A percentile compares a stretch with the other conserved stretches of the same genome.
phyloP scores from a whole-genome alignment of 225 moss, liverwort and hornwort genomes.

The Lunularia cruciata region DNA sequence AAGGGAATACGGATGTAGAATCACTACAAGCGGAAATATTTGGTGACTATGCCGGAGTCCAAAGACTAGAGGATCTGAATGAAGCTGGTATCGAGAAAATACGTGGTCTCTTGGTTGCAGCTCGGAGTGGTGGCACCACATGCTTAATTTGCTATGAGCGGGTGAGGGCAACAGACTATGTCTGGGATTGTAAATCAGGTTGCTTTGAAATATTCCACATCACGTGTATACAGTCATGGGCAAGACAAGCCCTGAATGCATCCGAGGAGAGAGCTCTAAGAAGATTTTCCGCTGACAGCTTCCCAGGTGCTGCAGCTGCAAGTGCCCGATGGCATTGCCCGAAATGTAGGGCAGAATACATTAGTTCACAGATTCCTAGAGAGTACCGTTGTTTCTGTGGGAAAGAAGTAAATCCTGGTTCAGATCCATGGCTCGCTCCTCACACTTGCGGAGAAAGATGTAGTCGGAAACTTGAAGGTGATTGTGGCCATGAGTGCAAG shows the following conservation, averaged over 20 bases:
- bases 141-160: slow-evolving; percentile 88
- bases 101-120: slow-evolving; percentile 67
- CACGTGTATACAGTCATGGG: slow-evolving; percentile 88
- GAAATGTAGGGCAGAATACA: slow-evolving; percentile 64
- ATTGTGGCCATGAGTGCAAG: slow-evolving; percentile 80
- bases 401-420: slow-evolving; percentile 64
- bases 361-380: slow-evolving; percentile 60
- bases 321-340: slow-evolving; percentile 44
- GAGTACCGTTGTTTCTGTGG: slow-evolving; percentile 86
- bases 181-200: slow-evolving; percentile 90
- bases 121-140: slow-evolving; percentile 68
- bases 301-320: slow-evolving; percentile 68
- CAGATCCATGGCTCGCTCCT: slow-evolving; percentile 91
- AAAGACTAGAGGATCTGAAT: slow-evolving; percentile 15
- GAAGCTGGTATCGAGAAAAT: slow-evolving; percentile 70
- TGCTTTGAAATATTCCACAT: slow-evolving; percentile 88
- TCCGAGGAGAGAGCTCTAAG: slow-evolving; percentile 56
- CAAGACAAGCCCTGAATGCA: slow-evolving; percentile 68
- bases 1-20: slow-evolving; percentile 28
- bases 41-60: slow-evolving; percentile 29
- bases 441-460: slow-evolving; percentile 89
- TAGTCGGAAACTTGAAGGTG: slow-evolving; percentile 58
- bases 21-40: slow-evolving; percentile 43
- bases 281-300: slow-evolving; percentile 67
- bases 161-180: slow-evolving; percentile 68